Conservation (phyloP, 805 yeast genomes). For the Zygosaccharomyces kombuchaensis region DNA sequence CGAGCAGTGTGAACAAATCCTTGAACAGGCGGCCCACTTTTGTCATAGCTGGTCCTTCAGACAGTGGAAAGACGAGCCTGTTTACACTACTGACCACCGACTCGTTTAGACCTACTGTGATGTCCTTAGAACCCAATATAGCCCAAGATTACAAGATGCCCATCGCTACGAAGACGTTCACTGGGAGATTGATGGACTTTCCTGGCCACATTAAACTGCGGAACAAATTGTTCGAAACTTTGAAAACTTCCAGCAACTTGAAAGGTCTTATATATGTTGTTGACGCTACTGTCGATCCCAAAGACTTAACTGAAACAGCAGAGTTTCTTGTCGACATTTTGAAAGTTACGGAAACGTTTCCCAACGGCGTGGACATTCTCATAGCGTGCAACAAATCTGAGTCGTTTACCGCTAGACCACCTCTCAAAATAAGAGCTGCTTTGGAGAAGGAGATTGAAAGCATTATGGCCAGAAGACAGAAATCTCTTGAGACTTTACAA, state of each 20-base stretch:
- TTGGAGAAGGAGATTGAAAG: conserved; percentile 62
- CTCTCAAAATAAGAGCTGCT: conserved; percentile 50
- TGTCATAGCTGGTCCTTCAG: conserved; percentile 59
- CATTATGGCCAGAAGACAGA: conserved; percentile 42
- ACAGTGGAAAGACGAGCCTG: conserved; percentile 63
- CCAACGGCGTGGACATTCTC: conserved; percentile 67
- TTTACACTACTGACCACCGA: conserved; percentile 37
- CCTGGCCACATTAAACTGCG: conserved; percentile 86
- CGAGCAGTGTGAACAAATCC: conserved; percentile 9
- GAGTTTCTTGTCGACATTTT: conserved; percentile 56
- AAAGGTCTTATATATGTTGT: conserved; percentile 71
- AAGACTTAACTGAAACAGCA: conserved; percentile 50
- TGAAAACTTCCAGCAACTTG: conserved; percentile 42
- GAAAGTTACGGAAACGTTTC: conserved; percentile 53
- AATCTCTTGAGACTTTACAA: conserved; percentile 44
- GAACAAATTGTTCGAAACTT: conserved; percentile 47
- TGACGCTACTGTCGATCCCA: conserved; percentile 62
- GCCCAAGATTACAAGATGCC: conserved; percentile 40
- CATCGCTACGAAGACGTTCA: conserved; percentile 35
- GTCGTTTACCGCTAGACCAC: conserved; percentile 75
- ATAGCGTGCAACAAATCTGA: conserved; percentile 85
- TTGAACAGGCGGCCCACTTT: conserved; percentile 45
- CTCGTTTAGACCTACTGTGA: conserved; percentile 39
- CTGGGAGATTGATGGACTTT: conserved; percentile 60
- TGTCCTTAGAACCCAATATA: conserved; percentile 47